phyloP scores from a whole-genome alignment of 305 asterid species.

The Fraxinus sp. region DNA sequence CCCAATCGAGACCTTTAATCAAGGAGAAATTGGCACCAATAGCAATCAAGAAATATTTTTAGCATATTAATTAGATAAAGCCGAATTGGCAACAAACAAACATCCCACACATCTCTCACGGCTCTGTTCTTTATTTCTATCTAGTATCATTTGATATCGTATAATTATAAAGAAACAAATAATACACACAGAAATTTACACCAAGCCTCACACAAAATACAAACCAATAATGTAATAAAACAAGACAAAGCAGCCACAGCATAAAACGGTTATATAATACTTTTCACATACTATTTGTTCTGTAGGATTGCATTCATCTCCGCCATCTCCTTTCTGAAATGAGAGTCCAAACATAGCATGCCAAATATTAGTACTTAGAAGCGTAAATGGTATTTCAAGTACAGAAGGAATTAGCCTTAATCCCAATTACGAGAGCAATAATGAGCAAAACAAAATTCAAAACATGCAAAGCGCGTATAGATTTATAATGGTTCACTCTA shows the following conservation, averaged over 20 bases:
- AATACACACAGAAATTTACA: not conserved
- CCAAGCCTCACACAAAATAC: conserved; percentile 10
- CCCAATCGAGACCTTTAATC: not conserved
- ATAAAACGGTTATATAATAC: conserved; percentile 20
- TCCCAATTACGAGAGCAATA: not conserved
- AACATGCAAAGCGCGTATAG: not conserved
- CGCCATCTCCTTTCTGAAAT: conserved; percentile 79
- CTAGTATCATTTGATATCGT: not conserved
- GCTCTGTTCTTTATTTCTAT: not conserved
- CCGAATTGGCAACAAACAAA: not conserved
- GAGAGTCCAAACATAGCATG: not conserved
- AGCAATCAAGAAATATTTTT: not conserved
- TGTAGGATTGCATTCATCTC: conserved; percentile 41
- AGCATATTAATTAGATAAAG: not conserved
- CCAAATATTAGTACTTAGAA: not conserved
- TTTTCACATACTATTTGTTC: conserved; percentile 24
- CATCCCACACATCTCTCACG: not conserved
- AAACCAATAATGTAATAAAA: not conserved
- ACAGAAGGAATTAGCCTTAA: not conserved
- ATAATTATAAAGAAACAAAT: not conserved
- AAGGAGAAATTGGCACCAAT: not conserved
- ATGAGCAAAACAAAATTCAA: not conserved
- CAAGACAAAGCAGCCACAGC: conserved; percentile 20
- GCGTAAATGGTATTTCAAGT: not conserved
- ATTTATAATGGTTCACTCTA: not conserved